phyloP scores from a whole-genome alignment of 2,329 filamentous ascomycete species.

The Hypoxylon sp. region DNA sequence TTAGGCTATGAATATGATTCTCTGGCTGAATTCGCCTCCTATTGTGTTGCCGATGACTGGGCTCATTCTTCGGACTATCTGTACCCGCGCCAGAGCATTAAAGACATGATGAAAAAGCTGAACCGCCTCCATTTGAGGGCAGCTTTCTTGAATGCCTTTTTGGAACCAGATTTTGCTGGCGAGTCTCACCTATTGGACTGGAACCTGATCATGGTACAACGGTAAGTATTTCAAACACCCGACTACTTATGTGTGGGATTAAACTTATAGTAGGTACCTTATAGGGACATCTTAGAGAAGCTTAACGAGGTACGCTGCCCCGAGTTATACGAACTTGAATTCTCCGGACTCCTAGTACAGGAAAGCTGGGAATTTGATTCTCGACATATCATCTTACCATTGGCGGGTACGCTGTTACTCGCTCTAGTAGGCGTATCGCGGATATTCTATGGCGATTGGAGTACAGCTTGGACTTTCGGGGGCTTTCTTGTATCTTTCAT shows the following conservation, averaged over 20 bases:
- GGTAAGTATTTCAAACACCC: not conserved
- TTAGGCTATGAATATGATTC: not conserved
- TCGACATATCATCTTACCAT: not conserved
- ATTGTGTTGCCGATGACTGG: not conserved
- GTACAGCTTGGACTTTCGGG: not conserved
- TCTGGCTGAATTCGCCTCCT: not conserved
- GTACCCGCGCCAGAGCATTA: not conserved
- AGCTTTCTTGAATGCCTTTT: not conserved
- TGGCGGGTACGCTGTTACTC: not conserved
- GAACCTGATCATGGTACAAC: not conserved
- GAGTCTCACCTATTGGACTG: not conserved
- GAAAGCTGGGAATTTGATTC: not conserved
- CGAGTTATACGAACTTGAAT: not conserved
- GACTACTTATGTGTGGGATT: not conserved
- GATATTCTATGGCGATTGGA: not conserved
- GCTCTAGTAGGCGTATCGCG: not conserved
- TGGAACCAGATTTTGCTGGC: not conserved
- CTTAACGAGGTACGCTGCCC: not conserved
- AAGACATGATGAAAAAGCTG: not conserved
- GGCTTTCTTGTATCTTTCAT: not conserved
- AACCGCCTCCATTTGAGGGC: not conserved
- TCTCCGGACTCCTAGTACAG: not conserved
- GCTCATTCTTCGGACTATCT: not conserved
- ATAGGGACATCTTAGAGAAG: not conserved
- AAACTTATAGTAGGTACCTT: too few relatives aligned